Base-by-base conservation (phyloP, 257 asterid species). In the Lantana camara region DNA sequence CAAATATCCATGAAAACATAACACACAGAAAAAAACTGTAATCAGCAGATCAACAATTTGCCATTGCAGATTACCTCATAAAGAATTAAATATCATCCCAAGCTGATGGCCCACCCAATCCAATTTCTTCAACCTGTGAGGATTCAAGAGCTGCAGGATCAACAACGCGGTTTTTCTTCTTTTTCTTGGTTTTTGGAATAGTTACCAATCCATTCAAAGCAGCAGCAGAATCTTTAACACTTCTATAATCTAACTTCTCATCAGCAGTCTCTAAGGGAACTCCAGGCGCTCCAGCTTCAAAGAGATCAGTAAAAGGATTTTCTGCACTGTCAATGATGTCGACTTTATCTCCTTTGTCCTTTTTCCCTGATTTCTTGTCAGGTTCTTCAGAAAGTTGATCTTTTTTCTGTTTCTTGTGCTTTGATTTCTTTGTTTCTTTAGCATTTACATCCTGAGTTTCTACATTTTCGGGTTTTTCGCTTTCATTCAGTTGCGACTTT, bases 21-120 rank as follows among this genome's bases (percentile, higher is more conserved):
- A 15, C 9, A 32, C 14, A 37, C 11, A 15, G 3, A 53, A 55
- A 35, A 27, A 27, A 27, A 27, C 32, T 27, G 32, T 27, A 27
- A 27, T 27, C 32, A n/a, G n/a, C n/a, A n/a, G 35, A 30, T 30
- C n/a, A 30, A 30, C 3, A 35, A 35, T 1, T 35, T 35, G 8
- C 40, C 8, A 1, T 35, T 35, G 40, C 40, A 35, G 11, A 35
- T 35, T 15, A 55, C 29, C 32, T 20, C 22, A 13, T 1, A 29
- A 60, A 35, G 13, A 49, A 38, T 32, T 63, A 59, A 29, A 57
- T 60, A 24, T 64, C 73, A 70, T 66, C 96, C 98, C 98, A 92
- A 16, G 91, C 83, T 9, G 98, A 87, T 23, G 83, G 73, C 14
- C 97, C 98, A 10, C 97, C 97, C 68, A 85, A 72, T 15, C 98